Evolutionary conservation across 1,284 basidiomycete species (phyloP), one percentile per base, ranked within the genome.

Genomic region (Blastosporella zonata): DNA sequence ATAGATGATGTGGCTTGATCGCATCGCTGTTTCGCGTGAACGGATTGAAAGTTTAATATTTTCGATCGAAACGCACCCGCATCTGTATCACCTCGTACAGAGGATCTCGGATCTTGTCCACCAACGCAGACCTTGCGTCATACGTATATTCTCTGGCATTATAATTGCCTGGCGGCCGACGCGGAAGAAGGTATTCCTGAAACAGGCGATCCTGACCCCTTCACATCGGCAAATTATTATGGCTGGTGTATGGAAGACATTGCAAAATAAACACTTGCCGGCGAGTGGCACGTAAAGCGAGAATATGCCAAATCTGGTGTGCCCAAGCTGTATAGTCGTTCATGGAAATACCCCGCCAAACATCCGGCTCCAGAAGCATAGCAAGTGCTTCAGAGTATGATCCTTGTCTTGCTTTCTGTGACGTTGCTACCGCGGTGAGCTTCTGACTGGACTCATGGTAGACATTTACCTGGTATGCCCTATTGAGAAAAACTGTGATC

Each of bases 301-400:
- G 69, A 48, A 87, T 78, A 58, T 86, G 79, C 88, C 89, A 91
- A 29, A 90, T 75, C 60, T 85, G 78, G 47, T 75, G 70, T 12
- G 84, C 81, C 88, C 88, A 91, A 29, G 73, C 66, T 23, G 70
- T 68, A 63, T 87, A 87, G 61, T 87, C 83, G 34, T 75, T 67
- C 17, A 87, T 61, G 8, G 73, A 71, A 39, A 91, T 66, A 5
- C 83, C 79, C 3, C 73, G 70, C 88, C 89, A 91, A 13, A 83
- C 78, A 31, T 75, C 69, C 2, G 87, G 82, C 47, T 85, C 78
- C 10, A 91, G 67, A 15, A 91, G 71, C 31, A 77, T 69, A n/a
- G 77, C 67, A 29, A 90, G 66, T 2, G 81, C 79, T 52, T 78
- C 72, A 42, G 77, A 67, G 62, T 87, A 87, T 12, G 72, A 65